Evolutionary conservation across 768 basidiomycete genomes (phyloP).

Genomic region (Kwoniella heveanensis): DNA sequence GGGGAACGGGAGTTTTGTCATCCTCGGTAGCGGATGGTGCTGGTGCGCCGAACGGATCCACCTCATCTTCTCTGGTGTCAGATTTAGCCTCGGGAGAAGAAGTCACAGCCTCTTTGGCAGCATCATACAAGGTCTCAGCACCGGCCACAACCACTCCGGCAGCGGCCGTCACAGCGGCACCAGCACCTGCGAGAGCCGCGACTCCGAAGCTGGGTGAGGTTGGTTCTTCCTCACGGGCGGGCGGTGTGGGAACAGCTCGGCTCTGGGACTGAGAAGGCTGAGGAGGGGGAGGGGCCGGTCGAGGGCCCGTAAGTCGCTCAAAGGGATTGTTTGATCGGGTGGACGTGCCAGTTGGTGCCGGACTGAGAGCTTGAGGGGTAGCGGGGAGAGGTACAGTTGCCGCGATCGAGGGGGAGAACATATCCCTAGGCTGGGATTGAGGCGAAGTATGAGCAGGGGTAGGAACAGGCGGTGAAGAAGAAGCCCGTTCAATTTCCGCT

Average conservation of each 20-base stretch:
- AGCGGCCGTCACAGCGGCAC: constrained; percentile 31
- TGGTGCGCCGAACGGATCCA: constrained; percentile 34
- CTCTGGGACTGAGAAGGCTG: constrained; percentile 1
- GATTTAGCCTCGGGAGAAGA: constrained; percentile 14
- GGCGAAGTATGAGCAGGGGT: constrained; percentile 4
- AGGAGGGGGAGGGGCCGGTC: constrained; percentile 4
- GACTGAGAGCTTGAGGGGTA: constrained; percentile 67
- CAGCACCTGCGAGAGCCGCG: constrained; percentile 37
- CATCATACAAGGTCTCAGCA: constrained; percentile 36
- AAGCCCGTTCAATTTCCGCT: constrained; percentile 24
- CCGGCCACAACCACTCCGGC: constrained; percentile 38
- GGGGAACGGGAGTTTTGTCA: constrained; percentile 8
- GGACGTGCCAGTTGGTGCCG: constrained; percentile 59
- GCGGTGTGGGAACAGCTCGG: constrained; percentile 3
- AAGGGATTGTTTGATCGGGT: constrained; percentile 87
- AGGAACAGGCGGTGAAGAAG: constrained; percentile 43
- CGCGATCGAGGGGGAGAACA: constrained; percentile 59
- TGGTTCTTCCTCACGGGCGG: constrained; percentile 2
- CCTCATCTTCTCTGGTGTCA: constrained; percentile 9
- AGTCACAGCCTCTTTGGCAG: constrained; percentile 38
- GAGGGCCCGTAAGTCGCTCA: constrained; percentile 59
- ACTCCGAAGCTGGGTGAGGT: constrained; percentile 34
- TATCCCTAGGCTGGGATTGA: constrained; percentile 9
- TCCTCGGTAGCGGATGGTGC: not conserved
- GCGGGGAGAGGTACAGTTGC: constrained; percentile 72